Evolutionary conservation across 805 yeast genomes (phyloP).

Genomic region (Starmerella gropengiesseri): DNA sequence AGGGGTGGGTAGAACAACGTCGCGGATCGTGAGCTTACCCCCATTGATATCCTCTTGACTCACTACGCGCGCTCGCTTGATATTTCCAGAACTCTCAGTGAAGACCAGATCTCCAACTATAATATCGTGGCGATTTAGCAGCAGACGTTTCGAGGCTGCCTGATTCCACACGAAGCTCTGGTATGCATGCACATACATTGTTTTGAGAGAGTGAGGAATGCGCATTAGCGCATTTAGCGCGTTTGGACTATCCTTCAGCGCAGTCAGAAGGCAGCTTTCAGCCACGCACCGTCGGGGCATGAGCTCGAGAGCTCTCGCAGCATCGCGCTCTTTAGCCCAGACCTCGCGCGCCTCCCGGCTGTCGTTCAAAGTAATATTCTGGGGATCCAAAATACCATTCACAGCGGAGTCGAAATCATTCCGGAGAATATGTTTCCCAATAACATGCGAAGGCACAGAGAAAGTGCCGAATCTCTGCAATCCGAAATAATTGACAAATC

Average conservation of each 20-base stretch:
- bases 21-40: constrained; percentile 56
- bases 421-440: constrained; percentile 63
- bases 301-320: constrained; percentile 48
- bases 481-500: constrained; percentile 93
- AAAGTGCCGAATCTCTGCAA: constrained; percentile 97
- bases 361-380: constrained; percentile 71
- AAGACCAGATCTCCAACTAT: constrained; percentile 23
- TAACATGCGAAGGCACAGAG: constrained; percentile 77
- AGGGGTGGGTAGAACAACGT: constrained; percentile 90
- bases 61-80: constrained; percentile 58
- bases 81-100: constrained; percentile 36
- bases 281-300: constrained; percentile 90
- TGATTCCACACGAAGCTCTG: constrained; percentile 93
- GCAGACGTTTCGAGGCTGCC: constrained; percentile 67
- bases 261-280: constrained; percentile 59
- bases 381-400: constrained; percentile 71
- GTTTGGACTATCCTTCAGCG: constrained; percentile 42
- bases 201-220: constrained; percentile 81
- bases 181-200: constrained; percentile 96
- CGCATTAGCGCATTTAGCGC: constrained; percentile 74
- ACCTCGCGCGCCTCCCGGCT: constrained; percentile 71
- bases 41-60: constrained; percentile 59
- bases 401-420: constrained; percentile 74
- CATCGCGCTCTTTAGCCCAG: constrained; percentile 67
- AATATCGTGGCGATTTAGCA: constrained; percentile 37